Evolutionary conservation across 495 filamentous ascomycete species (phyloP), one percentile per base, ranked within the genome.

Genomic region (Annulohypoxylon maeteangense): DNA sequence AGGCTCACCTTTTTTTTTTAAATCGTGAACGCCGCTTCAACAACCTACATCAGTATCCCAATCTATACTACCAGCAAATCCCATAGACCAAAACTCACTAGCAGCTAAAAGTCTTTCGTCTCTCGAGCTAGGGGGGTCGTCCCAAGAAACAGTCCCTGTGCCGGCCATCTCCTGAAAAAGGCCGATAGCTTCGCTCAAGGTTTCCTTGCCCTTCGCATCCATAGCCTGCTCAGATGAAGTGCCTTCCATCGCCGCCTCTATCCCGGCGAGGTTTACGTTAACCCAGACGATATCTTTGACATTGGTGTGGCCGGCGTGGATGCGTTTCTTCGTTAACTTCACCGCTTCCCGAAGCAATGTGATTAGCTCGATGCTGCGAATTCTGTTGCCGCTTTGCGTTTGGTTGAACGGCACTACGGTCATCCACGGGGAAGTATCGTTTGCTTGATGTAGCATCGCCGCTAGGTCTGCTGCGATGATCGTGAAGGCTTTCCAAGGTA

Each of bases 231-330:
- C 57, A 18, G 57, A 18, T 29, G 47, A 27, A 3, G 14, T 27
- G 14, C 57, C 57, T n/a, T 47, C 48, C 65, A 68, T 62, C 4
- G 50, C 50, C 0, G 74, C 81, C 57, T 86, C 75, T 1, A 87
- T 78, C 56, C 87, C 82, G 1, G 83, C 81, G 2, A 74, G 42
- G 0, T 87, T 65, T 0, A 86, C 67, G 11, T 70, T 74, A 14
- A 80, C 76, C 27, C 87, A 78, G 3, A 89, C 31, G 32, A 84
- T 81, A 0, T 82, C 84, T 71, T 89, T 89, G 10, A 85, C 76
- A 68, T 86, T 89, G 0, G 83, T 85, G 63, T 89, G 86, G 0
- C 87, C 88, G 0, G 79, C 79, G 44, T 78, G 57, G 1, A 89
- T 80, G 23, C 78, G 78, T 6, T 74, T 70, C 70, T 82, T 74